phyloP scores from a whole-genome alignment of 129 eudicot genomes.

The Ambrosia artemisiifolia region DNA sequence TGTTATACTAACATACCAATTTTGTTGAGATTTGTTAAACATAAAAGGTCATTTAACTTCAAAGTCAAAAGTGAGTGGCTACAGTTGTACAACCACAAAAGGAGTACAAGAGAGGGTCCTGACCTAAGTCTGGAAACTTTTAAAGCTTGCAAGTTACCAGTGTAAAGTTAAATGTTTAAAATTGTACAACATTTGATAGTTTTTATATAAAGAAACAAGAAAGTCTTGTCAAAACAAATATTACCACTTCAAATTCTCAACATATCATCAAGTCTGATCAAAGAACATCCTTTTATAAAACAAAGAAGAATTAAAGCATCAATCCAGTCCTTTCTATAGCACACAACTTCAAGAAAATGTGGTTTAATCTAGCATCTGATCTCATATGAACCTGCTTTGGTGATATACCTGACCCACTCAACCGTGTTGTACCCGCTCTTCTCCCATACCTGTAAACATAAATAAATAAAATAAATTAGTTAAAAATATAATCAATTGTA shows the following conservation, averaged over 20 bases:
- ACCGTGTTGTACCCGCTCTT: slow-evolving; percentile 97
- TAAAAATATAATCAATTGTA: not conserved
- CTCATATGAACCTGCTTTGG: slow-evolving; percentile 90
- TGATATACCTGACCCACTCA: slow-evolving; percentile 97
- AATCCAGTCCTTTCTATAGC: slow-evolving; percentile 26
- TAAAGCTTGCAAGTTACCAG: not conserved
- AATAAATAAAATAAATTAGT: too few relatives aligned
- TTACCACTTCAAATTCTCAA: not conserved
- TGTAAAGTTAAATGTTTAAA: not conserved
- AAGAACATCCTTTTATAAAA: slow-evolving; percentile 13
- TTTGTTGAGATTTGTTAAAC: too few relatives aligned
- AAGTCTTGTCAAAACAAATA: not conserved
- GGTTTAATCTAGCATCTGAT: slow-evolving; percentile 49
- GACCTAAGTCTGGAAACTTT: not conserved
- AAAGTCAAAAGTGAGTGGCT: not conserved
- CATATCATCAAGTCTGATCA: not conserved
- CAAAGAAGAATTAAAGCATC: too few relatives aligned
- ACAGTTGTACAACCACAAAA: not conserved
- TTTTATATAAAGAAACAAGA: not conserved
- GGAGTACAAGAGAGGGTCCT: not conserved
- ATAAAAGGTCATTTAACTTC: not conserved
- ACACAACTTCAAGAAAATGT: slow-evolving; percentile 14
- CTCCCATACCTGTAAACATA: slow-evolving; percentile 81
- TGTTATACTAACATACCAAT: too few relatives aligned
- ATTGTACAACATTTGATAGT: not conserved